Conservation (phyloP, 805 yeast species). For the Grigorovia humatica region DNA sequence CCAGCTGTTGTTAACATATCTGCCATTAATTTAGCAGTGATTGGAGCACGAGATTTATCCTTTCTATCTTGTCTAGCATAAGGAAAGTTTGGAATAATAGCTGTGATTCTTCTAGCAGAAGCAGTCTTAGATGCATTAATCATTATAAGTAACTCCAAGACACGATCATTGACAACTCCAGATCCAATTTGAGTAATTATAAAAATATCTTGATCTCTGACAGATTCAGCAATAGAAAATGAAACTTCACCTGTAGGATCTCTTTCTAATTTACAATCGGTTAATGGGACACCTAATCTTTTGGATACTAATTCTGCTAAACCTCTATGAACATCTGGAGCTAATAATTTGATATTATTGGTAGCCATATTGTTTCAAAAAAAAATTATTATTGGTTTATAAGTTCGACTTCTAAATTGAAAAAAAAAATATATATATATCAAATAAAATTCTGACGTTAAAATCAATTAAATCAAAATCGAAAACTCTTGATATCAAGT, state of each 20-base stretch:
- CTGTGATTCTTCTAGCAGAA: conserved; percentile 73
- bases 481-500: background rate
- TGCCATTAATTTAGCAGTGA: conserved; percentile 77
- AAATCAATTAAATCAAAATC: background rate
- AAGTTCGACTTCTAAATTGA: background rate
- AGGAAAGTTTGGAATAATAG: conserved; percentile 73
- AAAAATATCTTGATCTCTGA: conserved; percentile 75
- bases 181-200: conserved; percentile 73
- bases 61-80: conserved; percentile 86
- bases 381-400: background rate
- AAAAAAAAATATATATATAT: background rate
- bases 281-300: conserved; percentile 47
- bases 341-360: conserved; percentile 56
- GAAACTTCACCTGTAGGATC: conserved; percentile 67
- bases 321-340: conserved; percentile 59
- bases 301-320: conserved; percentile 60
- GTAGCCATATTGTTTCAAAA: conserved; percentile 43
- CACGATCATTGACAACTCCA: conserved; percentile 65
- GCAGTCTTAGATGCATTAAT: conserved; percentile 78
- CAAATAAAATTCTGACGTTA: background rate
- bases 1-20: conserved; percentile 77
- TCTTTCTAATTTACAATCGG: conserved; percentile 54
- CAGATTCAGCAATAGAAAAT: conserved; percentile 69
- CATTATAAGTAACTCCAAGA: conserved; percentile 65
- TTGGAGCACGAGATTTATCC: conserved; percentile 77